Conservation (phyloP, 345 rosid genomes). For the Populus euphratica region DNA sequence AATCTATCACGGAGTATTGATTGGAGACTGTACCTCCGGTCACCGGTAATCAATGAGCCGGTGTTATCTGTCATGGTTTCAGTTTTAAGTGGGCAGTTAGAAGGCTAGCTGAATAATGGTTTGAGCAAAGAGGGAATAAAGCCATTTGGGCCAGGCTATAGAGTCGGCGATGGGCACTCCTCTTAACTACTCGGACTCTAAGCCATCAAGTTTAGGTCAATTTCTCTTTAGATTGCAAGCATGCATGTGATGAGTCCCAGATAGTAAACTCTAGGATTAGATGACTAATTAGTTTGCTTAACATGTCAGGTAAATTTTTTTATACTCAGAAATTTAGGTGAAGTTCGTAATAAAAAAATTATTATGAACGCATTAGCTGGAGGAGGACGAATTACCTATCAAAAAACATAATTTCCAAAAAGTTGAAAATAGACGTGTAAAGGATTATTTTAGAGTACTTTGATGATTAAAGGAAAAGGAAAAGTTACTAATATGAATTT, state of each 20-base stretch:
- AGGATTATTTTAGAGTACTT: too few relatives aligned
- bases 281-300: too few relatives aligned
- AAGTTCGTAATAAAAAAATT: too few relatives aligned
- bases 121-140: not conserved
- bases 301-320: too few relatives aligned
- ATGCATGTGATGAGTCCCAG: not conserved
- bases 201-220: not conserved
- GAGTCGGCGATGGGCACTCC: not conserved
- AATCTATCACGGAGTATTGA: not conserved
- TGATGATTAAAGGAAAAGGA: too few relatives aligned
- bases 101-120: not conserved
- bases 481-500: not conserved
- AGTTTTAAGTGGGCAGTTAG: not conserved
- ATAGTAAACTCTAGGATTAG: too few relatives aligned
- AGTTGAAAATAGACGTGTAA: too few relatives aligned
- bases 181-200: not conserved
- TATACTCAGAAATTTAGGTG: too few relatives aligned
- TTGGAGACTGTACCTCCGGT: not conserved
- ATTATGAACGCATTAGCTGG: too few relatives aligned
- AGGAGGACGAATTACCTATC: too few relatives aligned
- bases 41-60: not conserved
- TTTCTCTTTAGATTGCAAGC: not conserved
- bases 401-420: too few relatives aligned
- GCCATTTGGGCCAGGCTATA: not conserved
- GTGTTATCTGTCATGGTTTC: not conserved